Percentiles rank a stretch among this genome's conserved stretches.
These are phyloP conservation scores for Ceratobasidium theobromae DNA, from an alignment of 1,284 basidiomycete genomes.

Conservation along the genomic window DNA sequence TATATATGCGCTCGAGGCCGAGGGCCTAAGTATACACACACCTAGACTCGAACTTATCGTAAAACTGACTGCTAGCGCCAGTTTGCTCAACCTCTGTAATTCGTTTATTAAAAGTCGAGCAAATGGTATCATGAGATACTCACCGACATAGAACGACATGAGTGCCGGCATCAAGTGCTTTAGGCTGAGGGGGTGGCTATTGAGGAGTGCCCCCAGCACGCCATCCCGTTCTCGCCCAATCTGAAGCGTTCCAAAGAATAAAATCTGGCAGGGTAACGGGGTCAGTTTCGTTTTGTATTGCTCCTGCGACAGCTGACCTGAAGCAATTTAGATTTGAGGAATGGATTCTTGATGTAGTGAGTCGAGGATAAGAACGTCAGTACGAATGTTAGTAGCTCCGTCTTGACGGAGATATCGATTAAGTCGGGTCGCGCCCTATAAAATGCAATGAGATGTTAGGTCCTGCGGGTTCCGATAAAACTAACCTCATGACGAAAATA, in stretches of 20 bases:
- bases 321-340: slow-evolving; percentile 96
- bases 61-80: slow-evolving; percentile 97
- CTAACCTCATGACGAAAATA: slow-evolving; percentile 79
- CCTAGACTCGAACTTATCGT: slow-evolving; percentile 75
- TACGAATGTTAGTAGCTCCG: slow-evolving; percentile 86
- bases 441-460: slow-evolving; percentile 29
- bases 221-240: slow-evolving; percentile 77
- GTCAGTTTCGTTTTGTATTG: slow-evolving; percentile 3
- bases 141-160: slow-evolving; percentile 95
- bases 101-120: not conserved
- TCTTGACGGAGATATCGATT: slow-evolving; percentile 79
- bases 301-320: slow-evolving; percentile 59
- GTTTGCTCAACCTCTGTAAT: slow-evolving; percentile 90
- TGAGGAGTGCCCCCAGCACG: slow-evolving; percentile 79
- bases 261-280: slow-evolving; percentile 53
- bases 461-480: slow-evolving; percentile 29
- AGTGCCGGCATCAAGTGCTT: slow-evolving; percentile 89
- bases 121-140: slow-evolving; percentile 37
- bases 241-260: slow-evolving; percentile 80
- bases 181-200: slow-evolving; percentile 82
- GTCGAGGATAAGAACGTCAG: slow-evolving; percentile 92
- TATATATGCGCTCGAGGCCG: not conserved
- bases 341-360: slow-evolving; percentile 98
- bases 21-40: slow-evolving; percentile 51
- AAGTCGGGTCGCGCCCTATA: slow-evolving; percentile 74